Percentiles rank a stretch among this genome's conserved stretches.
phyloP scores from a whole-genome alignment of 2,329 filamentous ascomycete genomes.

The Emergomyces africanus region DNA sequence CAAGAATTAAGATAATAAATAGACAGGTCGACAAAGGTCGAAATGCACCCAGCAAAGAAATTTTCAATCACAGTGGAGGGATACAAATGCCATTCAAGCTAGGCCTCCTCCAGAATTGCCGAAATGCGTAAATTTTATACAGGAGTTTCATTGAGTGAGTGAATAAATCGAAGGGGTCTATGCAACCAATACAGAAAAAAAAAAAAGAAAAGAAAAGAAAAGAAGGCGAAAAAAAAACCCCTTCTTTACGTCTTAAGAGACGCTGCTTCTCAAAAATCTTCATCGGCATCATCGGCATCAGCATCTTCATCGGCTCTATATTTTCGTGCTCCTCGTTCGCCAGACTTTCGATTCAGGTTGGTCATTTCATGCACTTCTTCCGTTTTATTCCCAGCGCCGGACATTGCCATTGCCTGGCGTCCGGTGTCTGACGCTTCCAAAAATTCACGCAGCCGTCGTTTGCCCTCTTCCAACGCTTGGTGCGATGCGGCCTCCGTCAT shows the following conservation, averaged over 20 bases:
- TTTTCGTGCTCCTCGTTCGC: neutral
- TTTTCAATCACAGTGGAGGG: neutral
- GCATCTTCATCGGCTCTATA: neutral
- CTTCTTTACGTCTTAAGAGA: neutral
- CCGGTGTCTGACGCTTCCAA: slow-evolving; percentile 78
- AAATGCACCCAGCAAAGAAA: neutral
- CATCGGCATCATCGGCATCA: neutral
- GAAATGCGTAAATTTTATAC: neutral
- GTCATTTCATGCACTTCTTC: slow-evolving; percentile 52
- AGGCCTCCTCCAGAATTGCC: neutral
- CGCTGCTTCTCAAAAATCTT: neutral
- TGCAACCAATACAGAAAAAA: neutral
- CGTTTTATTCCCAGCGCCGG: slow-evolving; percentile 26
- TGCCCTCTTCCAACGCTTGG: slow-evolving; percentile 83
- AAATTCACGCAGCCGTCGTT: slow-evolving; percentile 81
- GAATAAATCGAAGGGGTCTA: neutral
- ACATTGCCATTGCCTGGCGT: slow-evolving; percentile 69
- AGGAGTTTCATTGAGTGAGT: neutral
- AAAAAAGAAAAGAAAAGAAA: neutral
- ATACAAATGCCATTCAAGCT: neutral
- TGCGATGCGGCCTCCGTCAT: slow-evolving; percentile 81
- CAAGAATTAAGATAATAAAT: neutral
- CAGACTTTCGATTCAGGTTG: slow-evolving; percentile 15
- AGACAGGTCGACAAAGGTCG: neutral
- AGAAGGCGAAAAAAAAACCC: too few relatives aligned